phyloP scores from a whole-genome alignment of 805 yeast species.

The Saccharomyces kudriavzevii region DNA sequence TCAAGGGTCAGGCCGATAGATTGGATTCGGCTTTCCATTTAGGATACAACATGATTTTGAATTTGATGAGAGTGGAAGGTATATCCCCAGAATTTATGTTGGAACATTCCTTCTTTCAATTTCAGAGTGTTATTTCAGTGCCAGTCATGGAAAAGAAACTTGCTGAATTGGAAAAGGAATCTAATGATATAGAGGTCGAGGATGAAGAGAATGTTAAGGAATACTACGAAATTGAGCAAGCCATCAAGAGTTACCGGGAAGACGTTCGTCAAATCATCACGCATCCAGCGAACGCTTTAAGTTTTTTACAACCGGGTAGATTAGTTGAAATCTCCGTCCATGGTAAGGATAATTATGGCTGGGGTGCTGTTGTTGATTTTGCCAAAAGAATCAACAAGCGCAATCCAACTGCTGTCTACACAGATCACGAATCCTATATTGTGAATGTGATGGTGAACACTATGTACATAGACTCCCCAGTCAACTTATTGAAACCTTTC shows the following conservation, averaged over 20 bases:
- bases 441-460: constrained; percentile 76
- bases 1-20: constrained; percentile 96
- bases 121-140: constrained; percentile 85
- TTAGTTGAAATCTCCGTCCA: constrained; percentile 57
- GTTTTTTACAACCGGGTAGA: constrained; percentile 85
- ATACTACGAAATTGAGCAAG: constrained; percentile 72
- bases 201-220: constrained; percentile 71
- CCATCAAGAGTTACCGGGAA: constrained; percentile 57
- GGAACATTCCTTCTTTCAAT: constrained; percentile 88
- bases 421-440: constrained; percentile 85
- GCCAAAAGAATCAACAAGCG: constrained; percentile 62
- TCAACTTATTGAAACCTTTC: constrained; percentile 66
- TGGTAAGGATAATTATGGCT: constrained; percentile 67
- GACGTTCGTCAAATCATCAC: constrained; percentile 78
- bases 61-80: constrained; percentile 94
- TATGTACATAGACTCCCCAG: constrained; percentile 78
- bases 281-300: constrained; percentile 81
- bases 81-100: constrained; percentile 97
- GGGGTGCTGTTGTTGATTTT: constrained; percentile 84
- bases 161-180: constrained; percentile 42
- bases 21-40: constrained; percentile 95
- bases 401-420: constrained; percentile 46
- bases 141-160: constrained; percentile 72
- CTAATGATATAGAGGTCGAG: constrained; percentile 48
- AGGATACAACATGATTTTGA: constrained; percentile 95